Evolutionary conservation across 768 basidiomycete species (phyloP).

Genomic region (Suillus occidentalis): DNA sequence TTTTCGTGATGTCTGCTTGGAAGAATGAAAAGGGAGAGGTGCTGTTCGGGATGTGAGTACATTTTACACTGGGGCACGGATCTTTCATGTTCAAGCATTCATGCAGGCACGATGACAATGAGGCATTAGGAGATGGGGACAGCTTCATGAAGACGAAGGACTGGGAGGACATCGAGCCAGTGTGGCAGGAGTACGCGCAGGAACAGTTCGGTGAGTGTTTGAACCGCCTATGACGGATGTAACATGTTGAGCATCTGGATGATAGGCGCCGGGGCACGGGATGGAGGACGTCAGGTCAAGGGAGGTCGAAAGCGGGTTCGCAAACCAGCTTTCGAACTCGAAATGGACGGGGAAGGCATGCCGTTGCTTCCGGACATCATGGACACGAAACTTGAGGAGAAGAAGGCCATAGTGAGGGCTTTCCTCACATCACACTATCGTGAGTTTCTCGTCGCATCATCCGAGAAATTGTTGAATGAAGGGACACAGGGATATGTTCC

Average conservation of each 20-base stretch:
- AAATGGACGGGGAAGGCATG: neutral
- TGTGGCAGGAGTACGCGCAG: neutral
- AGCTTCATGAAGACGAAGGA: neutral
- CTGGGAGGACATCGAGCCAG: neutral
- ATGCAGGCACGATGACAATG: neutral
- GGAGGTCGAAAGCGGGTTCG: neutral
- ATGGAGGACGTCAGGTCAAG: neutral
- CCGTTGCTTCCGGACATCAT: neutral
- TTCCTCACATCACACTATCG: neutral
- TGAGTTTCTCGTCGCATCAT: too few relatives aligned
- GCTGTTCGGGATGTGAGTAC: neutral
- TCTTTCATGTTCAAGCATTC: neutral
- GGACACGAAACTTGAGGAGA: neutral
- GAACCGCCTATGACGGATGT: too few relatives aligned
- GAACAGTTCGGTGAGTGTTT: neutral
- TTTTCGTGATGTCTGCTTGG: too few relatives aligned
- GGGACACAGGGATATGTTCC: too few relatives aligned
- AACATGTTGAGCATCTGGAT: fast-evolving
- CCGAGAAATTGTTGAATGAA: too few relatives aligned
- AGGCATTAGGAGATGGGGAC: neutral
- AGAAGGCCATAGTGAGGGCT: neutral
- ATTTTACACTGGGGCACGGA: neutral
- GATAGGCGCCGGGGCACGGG: neutral
- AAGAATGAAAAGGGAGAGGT: too few relatives aligned
- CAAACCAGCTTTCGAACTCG: neutral